Conservation (phyloP, 2,329 filamentous ascomycete genomes). For the Hypoxylon sp. region DNA sequence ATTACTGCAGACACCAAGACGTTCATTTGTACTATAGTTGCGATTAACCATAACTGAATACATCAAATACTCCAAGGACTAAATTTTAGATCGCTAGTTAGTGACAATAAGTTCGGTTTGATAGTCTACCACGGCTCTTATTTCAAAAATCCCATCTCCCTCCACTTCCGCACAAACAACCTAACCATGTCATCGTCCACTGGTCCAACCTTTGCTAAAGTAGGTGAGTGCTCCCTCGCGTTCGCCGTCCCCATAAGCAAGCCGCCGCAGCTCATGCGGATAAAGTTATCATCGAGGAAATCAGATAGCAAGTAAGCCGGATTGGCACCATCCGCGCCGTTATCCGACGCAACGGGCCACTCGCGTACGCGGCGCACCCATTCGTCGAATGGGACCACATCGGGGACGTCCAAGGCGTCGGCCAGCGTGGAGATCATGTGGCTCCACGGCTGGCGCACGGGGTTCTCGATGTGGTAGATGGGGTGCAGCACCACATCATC, state of each 20-base stretch:
- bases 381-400: conserved; percentile 37
- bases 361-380: conserved; percentile 40
- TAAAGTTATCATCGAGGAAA: conserved; percentile 43
- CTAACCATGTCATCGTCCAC: conserved; percentile 27
- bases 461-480: conserved; percentile 45
- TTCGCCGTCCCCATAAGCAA: conserved; percentile 38
- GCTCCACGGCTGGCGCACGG: conserved; percentile 39
- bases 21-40: no score
- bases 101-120: no score
- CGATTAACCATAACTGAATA: no score
- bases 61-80: no score
- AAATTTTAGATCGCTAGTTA: no score
- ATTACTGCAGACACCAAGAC: no score
- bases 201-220: conserved; percentile 19
- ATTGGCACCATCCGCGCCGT: conserved; percentile 30
- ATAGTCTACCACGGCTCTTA: no score
- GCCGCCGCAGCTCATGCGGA: conserved; percentile 43
- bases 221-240: conserved; percentile 34
- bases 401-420: conserved; percentile 30
- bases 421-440: conserved; percentile 28
- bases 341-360: background rate
- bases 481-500: conserved; percentile 4
- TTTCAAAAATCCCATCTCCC: conserved; percentile 27
- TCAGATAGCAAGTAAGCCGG: conserved; percentile 38
- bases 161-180: conserved; percentile 33